Percentiles rank a stretch among this genome's conserved stretches.
Evolutionary conservation across 1,284 basidiomycete species (phyloP).

Genomic region (Leccinum cinnamomeum): DNA sequence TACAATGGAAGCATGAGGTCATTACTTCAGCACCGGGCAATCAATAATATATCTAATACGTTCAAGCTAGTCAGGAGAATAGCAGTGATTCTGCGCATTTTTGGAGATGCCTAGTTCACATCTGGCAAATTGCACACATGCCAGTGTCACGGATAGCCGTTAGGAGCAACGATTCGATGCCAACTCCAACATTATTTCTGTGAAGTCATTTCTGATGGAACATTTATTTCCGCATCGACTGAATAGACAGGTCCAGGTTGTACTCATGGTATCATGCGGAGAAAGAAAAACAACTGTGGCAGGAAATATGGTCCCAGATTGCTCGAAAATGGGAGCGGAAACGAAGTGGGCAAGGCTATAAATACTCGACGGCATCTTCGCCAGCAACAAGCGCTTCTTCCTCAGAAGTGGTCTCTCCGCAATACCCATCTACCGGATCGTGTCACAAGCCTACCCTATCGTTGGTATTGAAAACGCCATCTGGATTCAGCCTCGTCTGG

Average conservation of each 20-base stretch:
- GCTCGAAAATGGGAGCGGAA: background rate
- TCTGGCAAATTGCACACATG: background rate
- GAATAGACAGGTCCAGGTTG: background rate
- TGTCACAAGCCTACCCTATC: conserved; percentile 15
- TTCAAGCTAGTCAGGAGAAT: no score
- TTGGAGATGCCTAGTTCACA: background rate
- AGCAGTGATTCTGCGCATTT: background rate
- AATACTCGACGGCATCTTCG: background rate
- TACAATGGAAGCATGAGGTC: no score
- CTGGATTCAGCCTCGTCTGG: conserved; percentile 16
- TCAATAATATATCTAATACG: no score
- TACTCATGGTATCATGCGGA: background rate
- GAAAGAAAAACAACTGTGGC: background rate
- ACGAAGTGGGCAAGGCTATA: background rate
- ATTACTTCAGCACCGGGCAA: no score
- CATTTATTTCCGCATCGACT: background rate
- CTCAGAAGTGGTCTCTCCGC: background rate
- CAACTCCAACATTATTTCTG: background rate
- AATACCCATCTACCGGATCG: background rate
- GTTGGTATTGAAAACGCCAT: background rate
- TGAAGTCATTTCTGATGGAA: background rate
- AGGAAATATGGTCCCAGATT: background rate
- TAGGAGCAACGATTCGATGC: background rate
- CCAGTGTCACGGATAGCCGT: background rate
- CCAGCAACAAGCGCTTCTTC: background rate